These are phyloP conservation scores for Thalassiosira mediterranea DNA, from an alignment of 352 stramenopile genomes.

Conservation along the genomic window DNA sequence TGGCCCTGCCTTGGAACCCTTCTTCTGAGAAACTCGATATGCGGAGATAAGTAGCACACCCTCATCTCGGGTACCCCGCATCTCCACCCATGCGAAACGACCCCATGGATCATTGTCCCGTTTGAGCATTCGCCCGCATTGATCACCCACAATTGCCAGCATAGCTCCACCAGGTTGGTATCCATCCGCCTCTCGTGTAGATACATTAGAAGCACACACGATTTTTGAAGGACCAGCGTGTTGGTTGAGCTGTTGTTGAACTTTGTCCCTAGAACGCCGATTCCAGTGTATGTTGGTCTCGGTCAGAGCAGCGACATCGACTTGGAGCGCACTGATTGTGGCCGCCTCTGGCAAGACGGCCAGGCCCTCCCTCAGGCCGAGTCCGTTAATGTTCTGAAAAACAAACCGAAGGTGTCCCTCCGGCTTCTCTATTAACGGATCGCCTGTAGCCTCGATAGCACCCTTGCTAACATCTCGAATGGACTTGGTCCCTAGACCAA, in stretches of 20 bases:
- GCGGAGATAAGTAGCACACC: constrained; percentile 22
- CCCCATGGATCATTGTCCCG: constrained; percentile 3
- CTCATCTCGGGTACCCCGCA: constrained; percentile 21
- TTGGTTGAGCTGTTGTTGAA: neutral
- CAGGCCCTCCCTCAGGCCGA: constrained; percentile 1
- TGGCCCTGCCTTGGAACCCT: neutral
- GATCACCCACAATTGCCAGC: constrained; percentile 2
- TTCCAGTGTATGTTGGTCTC: constrained; percentile 7
- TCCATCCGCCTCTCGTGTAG: neutral
- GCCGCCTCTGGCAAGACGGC: constrained; percentile 7
- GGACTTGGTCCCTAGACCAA: too few species aligned
- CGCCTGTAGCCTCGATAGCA: neutral
- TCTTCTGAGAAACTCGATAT: constrained; percentile 20
- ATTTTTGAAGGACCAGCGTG: neutral
- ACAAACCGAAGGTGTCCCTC: neutral
- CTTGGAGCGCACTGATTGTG: constrained; percentile 4
- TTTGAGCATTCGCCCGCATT: neutral
- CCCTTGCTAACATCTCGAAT: too few species aligned
- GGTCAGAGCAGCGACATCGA: constrained; percentile 8
- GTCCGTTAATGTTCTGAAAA: constrained; percentile 18
- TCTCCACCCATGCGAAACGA: constrained; percentile 1
- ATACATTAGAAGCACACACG: neutral
- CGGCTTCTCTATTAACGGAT: neutral
- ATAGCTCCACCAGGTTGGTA: constrained; percentile 27
- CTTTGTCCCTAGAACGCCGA: neutral